These are phyloP conservation scores for Triadica sebifera DNA, from an alignment of 345 rosid species.

Conservation along the genomic window DNA sequence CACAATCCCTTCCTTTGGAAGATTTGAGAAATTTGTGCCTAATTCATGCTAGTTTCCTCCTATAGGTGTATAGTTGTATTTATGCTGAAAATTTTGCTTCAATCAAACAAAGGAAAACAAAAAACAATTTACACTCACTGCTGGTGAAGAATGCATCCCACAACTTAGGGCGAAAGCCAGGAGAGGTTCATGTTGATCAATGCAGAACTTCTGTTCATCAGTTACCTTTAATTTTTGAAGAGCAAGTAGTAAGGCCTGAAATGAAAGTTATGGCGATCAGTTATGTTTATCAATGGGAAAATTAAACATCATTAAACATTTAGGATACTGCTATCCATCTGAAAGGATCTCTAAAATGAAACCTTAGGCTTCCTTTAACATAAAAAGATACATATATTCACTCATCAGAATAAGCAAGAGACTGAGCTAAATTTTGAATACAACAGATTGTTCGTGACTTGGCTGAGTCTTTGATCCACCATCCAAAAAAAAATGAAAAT, in stretches of 20 bases:
- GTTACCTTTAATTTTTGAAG: slow-evolving; percentile 54
- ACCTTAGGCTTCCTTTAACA: not conserved
- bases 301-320: not conserved
- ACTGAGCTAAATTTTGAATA: slow-evolving; percentile 1
- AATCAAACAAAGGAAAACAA: not conserved
- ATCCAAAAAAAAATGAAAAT: slow-evolving; percentile 7
- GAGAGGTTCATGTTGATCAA: slow-evolving; percentile 63
- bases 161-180: slow-evolving; percentile 56
- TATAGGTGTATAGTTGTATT: not conserved
- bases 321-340: not conserved
- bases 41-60: not conserved
- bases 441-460: not conserved
- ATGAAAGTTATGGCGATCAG: slow-evolving; percentile 8
- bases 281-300: not conserved
- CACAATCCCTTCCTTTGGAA: not conserved
- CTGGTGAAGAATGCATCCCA: slow-evolving; percentile 67
- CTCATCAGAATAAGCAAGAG: not conserved
- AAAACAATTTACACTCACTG: slow-evolving; percentile 41
- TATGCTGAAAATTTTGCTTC: slow-evolving; percentile 2
- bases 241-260: slow-evolving; percentile 52
- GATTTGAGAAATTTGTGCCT: not conserved
- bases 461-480: not conserved
- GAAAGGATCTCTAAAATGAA: not conserved
- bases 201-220: slow-evolving; percentile 43
- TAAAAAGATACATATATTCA: not conserved